Base-by-base conservation (phyloP, 257 asterid genomes). In the Scutellaria minor region DNA sequence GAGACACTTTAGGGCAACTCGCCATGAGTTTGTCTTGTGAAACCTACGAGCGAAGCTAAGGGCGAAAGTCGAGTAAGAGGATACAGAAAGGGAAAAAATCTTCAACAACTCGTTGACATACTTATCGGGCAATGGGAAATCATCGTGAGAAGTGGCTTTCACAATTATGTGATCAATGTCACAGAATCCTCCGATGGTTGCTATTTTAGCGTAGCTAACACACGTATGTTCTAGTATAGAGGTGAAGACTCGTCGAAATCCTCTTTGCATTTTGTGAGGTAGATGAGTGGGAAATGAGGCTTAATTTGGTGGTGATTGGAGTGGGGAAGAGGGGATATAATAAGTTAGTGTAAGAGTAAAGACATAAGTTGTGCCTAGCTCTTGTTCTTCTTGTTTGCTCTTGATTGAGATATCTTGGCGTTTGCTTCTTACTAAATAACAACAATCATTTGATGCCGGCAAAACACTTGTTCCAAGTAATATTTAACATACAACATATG, bases 1-100 rank as follows among this genome's bases (percentile, higher is more conserved):
- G 22, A 89, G 81, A 7, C 94, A 91, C 78, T 89, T 91, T 6
- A 91, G 80, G 4, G 96, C 94, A 0, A 85, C 96, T 37, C 85
- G 57, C 97, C 94, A 88, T 1, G 89, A 83, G 2, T 35, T 71
- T 2, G 97, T 91, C 65, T 57, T 78, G 42, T 70, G 73, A 18
- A 88, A 82, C 10, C 94, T 75, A 2, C 83, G 72, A 13, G 78
- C 63, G 48, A 90, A 83, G 75, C 76, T 73, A 27, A 77, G 42
- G 42, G 84, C 72, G 24, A 91, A 91, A 3, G 83, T 60, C 2
- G 81, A 75, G 53, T 37, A 61, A 0, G 88, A 83, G 13, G 89
- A 54, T 0, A 87, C 82, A 0, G 92, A 85, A 62, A 88, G 75
- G 61, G 84, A 68, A 68, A 91, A 85, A 1, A 81, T 79, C 60